phyloP scores from a whole-genome alignment of 805 yeast genomes.

The Nakazawaea ernobii region DNA sequence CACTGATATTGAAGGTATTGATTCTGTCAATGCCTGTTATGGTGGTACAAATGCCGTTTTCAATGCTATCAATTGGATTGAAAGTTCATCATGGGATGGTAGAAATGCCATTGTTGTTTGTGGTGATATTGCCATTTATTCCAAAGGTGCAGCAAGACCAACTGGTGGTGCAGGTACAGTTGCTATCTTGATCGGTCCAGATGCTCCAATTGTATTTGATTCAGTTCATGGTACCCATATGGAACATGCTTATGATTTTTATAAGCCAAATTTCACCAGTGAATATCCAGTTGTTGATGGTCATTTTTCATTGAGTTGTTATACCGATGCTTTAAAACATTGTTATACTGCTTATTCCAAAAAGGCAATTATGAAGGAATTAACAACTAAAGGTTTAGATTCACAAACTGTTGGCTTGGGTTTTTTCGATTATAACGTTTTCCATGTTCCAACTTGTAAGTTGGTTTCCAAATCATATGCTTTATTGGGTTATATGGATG shows the following conservation, averaged over 20 bases:
- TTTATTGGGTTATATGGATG: conserved; percentile 73
- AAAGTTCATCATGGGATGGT: conserved; percentile 96
- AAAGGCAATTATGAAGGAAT: conserved; percentile 56
- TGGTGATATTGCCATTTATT: conserved; percentile 97
- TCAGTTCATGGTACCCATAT: conserved; percentile 84
- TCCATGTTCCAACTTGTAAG: conserved; percentile 98
- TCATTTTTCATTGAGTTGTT: conserved; percentile 89
- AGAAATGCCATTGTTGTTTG: conserved; percentile 95
- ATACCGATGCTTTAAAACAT: conserved; percentile 86
- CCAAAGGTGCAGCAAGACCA: conserved; percentile 97
- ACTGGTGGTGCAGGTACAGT: conserved; percentile 99
- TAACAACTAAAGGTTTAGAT: conserved; percentile 37
- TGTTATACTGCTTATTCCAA: conserved; percentile 79
- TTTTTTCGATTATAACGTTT: conserved; percentile 85
- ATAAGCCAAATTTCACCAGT: conserved; percentile 93
- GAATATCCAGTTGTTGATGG: conserved; percentile 99
- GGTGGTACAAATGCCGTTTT: conserved; percentile 96
- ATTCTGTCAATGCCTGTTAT: conserved; percentile 94
- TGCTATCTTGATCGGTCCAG: conserved; percentile 92
- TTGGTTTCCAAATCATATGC: conserved; percentile 90
- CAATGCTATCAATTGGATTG: conserved; percentile 94
- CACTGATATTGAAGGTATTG: conserved; percentile 91
- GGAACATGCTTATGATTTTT: conserved; percentile 97
- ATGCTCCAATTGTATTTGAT: conserved; percentile 94
- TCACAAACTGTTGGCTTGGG: conserved; percentile 60